Base-by-base conservation (phyloP, 805 yeast genomes). In the Teunomyces pallodes region DNA sequence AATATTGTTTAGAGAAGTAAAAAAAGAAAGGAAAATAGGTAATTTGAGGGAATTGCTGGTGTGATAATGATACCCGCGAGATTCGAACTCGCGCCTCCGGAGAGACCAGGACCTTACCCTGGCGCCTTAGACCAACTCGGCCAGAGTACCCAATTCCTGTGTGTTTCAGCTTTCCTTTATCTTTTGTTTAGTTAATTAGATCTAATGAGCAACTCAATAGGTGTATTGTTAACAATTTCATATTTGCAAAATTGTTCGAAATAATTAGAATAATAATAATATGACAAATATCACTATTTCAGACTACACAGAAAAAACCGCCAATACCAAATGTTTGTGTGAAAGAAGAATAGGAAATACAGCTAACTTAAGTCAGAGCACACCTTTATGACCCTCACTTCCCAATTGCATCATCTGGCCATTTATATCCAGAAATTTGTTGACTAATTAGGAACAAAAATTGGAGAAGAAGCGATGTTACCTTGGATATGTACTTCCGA, bases 91-190 rank as follows among this genome's bases (percentile, higher is more conserved):
- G 56, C 54, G 56, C 56, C 56, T 53, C 56, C 56, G 56, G 49
- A 53, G 56, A 53, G 56, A 54, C 57, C 57, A 54, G 57, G 57
- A 54, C 57, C 57, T 54, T 54, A 54, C 57, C 57, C 57, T 54
- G 57, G 57, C 57, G 57, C 57, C 57, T 54, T 54, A 54, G 55
- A 54, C 57, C 57, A 52, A 50, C 57, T 54, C 57, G 57, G 57
- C 57, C 57, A 54, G 57, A 54, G 57, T 54, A 54, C 57, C 57
- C 54, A 48, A 51, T 53, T 51, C 56, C 53, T 52, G 52, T n/a
- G 8, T 6, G 4, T 9, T 5, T 4, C 9, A 30, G 20, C 8
- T 40, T 24, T 27, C 20, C 12, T 13, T 27, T 16, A 29, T n/a
- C 0, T 13, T 32, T 32, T 32, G 5, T 9, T 29, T 20, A 20